Conservation (phyloP, 176 grass and related monocot genomes). For the Ananas comosus region DNA sequence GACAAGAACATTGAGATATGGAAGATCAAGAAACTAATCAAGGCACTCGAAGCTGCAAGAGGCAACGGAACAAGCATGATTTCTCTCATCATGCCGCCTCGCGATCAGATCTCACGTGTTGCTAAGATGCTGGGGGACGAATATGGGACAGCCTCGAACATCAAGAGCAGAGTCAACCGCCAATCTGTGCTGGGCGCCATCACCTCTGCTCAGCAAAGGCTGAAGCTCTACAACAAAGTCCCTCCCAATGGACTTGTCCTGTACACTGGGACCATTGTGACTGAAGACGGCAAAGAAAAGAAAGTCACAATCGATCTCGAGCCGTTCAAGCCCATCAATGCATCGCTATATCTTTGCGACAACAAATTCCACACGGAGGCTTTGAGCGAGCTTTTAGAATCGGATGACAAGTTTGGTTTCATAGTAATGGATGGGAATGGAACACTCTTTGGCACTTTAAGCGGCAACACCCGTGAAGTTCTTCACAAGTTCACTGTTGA, state of each 20-base stretch:
- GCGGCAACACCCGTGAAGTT: conserved; percentile 30
- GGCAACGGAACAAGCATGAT: conserved; percentile 46
- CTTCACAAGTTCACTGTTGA: conserved; percentile 34
- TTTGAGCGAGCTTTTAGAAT: conserved; percentile 29
- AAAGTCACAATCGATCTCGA: conserved; percentile 30
- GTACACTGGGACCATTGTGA: conserved; percentile 26
- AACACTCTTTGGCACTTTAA: conserved; percentile 31
- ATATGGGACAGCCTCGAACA: conserved; percentile 39
- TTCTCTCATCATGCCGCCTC: conserved; percentile 31
- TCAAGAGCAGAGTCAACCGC: conserved; percentile 30
- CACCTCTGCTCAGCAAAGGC: conserved; percentile 27
- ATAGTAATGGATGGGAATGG: conserved; percentile 36
- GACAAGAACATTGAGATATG: conserved; percentile 39
- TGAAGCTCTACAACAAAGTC: conserved; percentile 29
- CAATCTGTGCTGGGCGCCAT: conserved; percentile 28
- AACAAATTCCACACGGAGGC: conserved; percentile 43
- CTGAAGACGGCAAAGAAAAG: conserved; percentile 24
- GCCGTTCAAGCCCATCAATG: conserved; percentile 36
- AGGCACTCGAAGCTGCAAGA: conserved; percentile 26
- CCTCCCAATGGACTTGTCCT: conserved; percentile 24
- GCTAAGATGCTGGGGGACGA: conserved; percentile 40
- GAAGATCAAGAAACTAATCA: conserved; percentile 35
- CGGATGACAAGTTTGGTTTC: conserved; percentile 45
- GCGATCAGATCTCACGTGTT: conserved; percentile 34
- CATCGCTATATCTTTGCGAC: conserved; percentile 35